phyloP scores from a whole-genome alignment of 805 yeast genomes.

The Candida xiaguanensis region DNA sequence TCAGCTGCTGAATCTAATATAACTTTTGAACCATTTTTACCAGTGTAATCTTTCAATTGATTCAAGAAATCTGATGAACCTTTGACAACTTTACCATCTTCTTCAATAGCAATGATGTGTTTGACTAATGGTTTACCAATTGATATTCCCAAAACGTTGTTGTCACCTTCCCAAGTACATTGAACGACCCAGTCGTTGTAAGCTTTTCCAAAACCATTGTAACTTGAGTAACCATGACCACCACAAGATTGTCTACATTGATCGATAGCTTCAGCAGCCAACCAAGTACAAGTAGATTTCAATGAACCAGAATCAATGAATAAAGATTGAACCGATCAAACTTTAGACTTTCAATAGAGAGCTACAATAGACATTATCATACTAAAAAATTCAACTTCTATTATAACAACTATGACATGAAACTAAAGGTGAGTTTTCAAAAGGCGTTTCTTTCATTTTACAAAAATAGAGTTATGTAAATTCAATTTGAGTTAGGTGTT shows the following conservation, averaged over 20 bases:
- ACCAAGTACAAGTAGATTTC: constrained; percentile 44
- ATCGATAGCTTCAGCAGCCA: constrained; percentile 39
- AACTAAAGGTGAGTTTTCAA: too few relatives aligned
- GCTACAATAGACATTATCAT: too few relatives aligned
- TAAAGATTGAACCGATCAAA: too few relatives aligned
- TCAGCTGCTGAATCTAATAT: constrained; percentile 25
- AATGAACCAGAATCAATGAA: constrained; percentile 44
- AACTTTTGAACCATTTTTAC: constrained; percentile 20
- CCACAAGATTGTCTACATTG: constrained; percentile 45
- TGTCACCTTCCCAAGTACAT: constrained; percentile 50
- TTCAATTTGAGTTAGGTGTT: too few relatives aligned
- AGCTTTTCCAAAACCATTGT: constrained; percentile 43
- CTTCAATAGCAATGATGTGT: constrained; percentile 34
- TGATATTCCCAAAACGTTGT: constrained; percentile 40
- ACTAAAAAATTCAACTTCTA: too few relatives aligned
- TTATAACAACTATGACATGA: too few relatives aligned
- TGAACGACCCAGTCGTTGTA: constrained; percentile 46
- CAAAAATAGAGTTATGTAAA: too few relatives aligned
- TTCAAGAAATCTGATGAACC: constrained; percentile 13
- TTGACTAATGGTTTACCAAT: constrained; percentile 47
- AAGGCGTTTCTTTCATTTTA: too few relatives aligned
- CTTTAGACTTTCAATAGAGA: too few relatives aligned
- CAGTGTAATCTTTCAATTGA: constrained; percentile 10
- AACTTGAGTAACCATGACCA: constrained; percentile 45
- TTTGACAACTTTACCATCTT: constrained; percentile 33